A percentile compares a stretch with the other conserved stretches of the same genome.
Evolutionary conservation across 176 grass and related monocot genomes (phyloP).

Genomic region (Triticum turgidum): DNA sequence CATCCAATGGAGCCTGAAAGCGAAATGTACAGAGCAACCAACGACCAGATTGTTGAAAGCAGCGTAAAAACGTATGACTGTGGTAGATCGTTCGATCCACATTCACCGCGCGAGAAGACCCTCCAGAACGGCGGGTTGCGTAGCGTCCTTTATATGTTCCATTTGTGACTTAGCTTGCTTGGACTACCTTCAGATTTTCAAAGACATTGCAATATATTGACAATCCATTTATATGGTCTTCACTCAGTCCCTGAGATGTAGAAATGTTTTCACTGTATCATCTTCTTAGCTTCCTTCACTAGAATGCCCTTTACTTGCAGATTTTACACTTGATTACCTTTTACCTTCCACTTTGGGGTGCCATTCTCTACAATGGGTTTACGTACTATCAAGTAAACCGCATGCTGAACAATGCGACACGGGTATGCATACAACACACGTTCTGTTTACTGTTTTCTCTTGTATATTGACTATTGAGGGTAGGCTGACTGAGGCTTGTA

Average conservation of each 20-base stretch:
- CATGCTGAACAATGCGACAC: slow-evolving; percentile 90
- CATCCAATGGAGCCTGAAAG: no score
- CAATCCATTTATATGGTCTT: neutral
- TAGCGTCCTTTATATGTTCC: no score
- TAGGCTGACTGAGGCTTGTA: neutral
- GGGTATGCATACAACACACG: slow-evolving; percentile 39
- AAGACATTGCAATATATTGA: neutral
- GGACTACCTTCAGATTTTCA: neutral
- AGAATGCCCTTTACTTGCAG: slow-evolving; percentile 46
- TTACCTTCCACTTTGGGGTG: slow-evolving; percentile 92
- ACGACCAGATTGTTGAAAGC: no score
- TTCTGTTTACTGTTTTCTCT: slow-evolving; percentile 7
- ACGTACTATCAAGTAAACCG: slow-evolving; percentile 95
- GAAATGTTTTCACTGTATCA: neutral
- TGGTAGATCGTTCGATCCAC: no score
- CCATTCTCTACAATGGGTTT: slow-evolving; percentile 96
- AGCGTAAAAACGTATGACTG: no score
- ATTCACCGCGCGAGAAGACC: no score
- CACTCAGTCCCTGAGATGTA: neutral
- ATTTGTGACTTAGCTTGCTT: slow-evolving; percentile 12
- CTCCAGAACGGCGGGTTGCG: no score
- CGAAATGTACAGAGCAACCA: no score
- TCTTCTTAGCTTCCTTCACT: neutral
- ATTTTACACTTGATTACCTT: slow-evolving; percentile 83
- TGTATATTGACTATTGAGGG: slow-evolving; percentile 9